These are phyloP conservation scores for Cytospora mali DNA, from an alignment of 2,329 filamentous ascomycete genomes.

Conservation along the genomic window DNA sequence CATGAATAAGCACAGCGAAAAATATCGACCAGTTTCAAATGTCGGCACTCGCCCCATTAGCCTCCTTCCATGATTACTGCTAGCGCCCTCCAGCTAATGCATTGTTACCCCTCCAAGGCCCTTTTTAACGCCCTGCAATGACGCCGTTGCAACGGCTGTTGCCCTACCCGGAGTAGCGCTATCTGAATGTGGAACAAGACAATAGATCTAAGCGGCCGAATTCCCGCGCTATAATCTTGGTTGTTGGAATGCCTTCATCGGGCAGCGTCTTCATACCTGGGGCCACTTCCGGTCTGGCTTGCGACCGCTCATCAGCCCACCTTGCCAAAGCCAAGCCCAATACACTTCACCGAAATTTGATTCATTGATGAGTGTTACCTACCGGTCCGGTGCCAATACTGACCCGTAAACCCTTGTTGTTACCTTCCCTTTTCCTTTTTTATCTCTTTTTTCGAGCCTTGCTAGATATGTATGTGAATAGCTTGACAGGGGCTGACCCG, in stretches of 20 bases:
- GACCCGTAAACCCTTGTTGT: neutral
- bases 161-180: neutral
- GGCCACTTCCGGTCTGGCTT: neutral
- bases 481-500: neutral
- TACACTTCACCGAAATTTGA: too few relatives aligned
- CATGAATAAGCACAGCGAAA: neutral
- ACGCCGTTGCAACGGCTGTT: neutral
- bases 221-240: neutral
- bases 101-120: neutral
- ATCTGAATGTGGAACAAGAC: neutral
- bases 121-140: neutral
- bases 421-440: neutral
- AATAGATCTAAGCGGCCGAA: neutral
- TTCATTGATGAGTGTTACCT: too few relatives aligned
- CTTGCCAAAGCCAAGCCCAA: too few relatives aligned
- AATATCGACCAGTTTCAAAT: neutral
- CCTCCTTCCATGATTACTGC: neutral
- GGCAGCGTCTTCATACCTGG: neutral
- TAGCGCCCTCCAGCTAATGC: neutral
- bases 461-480: too few relatives aligned
- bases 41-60: neutral
- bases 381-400: too few relatives aligned
- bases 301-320: neutral
- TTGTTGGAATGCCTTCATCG: neutral
- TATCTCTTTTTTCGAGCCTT: neutral